Conservation (phyloP, 352 stramenopile species). For the Phytophthora idaei region DNA sequence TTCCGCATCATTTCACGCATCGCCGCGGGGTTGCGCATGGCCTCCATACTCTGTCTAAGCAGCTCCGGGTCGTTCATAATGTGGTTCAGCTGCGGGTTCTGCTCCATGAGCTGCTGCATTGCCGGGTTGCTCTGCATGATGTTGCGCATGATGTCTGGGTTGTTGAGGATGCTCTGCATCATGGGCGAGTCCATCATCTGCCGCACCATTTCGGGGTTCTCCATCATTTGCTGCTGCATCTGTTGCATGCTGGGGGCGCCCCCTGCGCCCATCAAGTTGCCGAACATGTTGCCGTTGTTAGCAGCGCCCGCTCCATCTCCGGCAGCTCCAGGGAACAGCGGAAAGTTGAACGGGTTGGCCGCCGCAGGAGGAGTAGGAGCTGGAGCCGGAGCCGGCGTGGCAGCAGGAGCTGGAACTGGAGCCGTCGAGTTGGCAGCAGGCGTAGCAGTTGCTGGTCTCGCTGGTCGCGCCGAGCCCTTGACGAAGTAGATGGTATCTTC, state of each 20-base stretch:
- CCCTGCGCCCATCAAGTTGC: constrained; percentile 49
- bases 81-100: constrained; percentile 96
- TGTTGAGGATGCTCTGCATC: constrained; percentile 94
- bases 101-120: constrained; percentile 94
- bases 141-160: constrained; percentile 95
- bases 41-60: constrained; percentile 95
- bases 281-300: constrained; percentile 58
- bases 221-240: constrained; percentile 90
- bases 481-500: constrained; percentile 89
- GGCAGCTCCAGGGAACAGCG: constrained; percentile 45
- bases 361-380: constrained; percentile 13
- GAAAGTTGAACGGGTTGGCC: constrained; percentile 61
- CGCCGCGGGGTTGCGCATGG: constrained; percentile 95
- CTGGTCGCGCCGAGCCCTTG: constrained; percentile 55
- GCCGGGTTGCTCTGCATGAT: constrained; percentile 97
- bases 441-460: constrained; percentile 21
- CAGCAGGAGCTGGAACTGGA: constrained; percentile 13
- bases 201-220: constrained; percentile 89
- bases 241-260: constrained; percentile 64
- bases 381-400: constrained; percentile 28
- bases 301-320: constrained; percentile 15
- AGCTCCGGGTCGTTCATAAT: constrained; percentile 96
- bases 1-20: constrained; percentile 97
- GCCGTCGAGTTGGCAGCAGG: constrained; percentile 19
- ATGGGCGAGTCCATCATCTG: constrained; percentile 92